Evolutionary conservation across 441 rosid species (phyloP), one percentile per base, ranked within the genome.

Genomic region (Pelargonium cotyledonis): DNA sequence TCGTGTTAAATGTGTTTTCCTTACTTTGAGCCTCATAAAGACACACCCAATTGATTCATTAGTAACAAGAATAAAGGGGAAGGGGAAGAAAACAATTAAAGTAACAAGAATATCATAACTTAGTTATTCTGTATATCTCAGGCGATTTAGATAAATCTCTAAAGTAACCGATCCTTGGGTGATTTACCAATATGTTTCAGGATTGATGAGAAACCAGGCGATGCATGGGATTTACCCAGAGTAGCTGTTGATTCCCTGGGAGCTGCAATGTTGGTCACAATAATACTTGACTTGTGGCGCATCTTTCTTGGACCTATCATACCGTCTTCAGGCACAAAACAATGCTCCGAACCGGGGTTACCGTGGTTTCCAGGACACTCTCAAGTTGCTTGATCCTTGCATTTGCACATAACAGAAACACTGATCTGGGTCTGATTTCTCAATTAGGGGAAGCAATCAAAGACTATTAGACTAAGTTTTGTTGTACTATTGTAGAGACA

Each of bases 201-300:
- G 87, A 88, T 95, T 60, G 97, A 88, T 63, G 98, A 95, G 90
- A 88, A 90, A 82, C 84, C 89, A n/a, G 85, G 89, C 23, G 86
- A 81, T 44, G 74, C 73, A 15, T 92, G 99, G 96, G 95, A 89
- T 80, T 78, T 95, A 29, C 82, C 89, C 0, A 86, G 96, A 68
- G 96, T 95, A 65, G 92, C 95, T 63, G 82, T 95, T 18, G 99
- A 95, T 83, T 89, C 99, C 35, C 79, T 95, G 23, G 99, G 99
- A 14, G 98, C 99, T 57, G 97, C 97, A 49, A 95, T 95, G 99
- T 76, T 95, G 73, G 98, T 95, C 67, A 95, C 97, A 0, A 95
- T 95, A 76, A 86, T 92, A 73, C 97, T 95, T n/a, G 97, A 95
- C 76, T 76, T 92, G 69, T 92, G 98, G 99, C 93, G 97, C 66